These are phyloP conservation scores for Fusarium citri DNA, from an alignment of 2,329 filamentous ascomycete genomes.

Conservation along the genomic window DNA sequence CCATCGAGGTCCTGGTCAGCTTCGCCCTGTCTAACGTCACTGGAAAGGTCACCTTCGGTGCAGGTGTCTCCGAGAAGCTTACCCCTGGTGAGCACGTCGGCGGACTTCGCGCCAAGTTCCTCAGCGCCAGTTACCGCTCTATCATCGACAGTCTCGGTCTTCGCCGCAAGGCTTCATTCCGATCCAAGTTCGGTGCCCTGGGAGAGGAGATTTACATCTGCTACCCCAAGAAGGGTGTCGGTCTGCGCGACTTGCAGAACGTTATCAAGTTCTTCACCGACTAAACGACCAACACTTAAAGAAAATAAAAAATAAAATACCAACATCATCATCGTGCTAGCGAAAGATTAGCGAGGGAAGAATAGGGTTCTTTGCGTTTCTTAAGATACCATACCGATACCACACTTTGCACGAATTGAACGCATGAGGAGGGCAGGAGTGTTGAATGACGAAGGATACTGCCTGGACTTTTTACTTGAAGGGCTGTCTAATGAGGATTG, in stretches of 20 bases:
- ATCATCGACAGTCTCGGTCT: conserved; percentile 85
- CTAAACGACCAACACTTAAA: conserved; percentile 50
- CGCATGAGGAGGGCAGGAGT: neutral
- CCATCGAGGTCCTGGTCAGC: conserved; percentile 85
- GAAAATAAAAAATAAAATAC: neutral
- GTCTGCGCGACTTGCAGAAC: conserved; percentile 83
- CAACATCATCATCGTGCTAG: conserved; percentile 5
- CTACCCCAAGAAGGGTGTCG: conserved; percentile 87
- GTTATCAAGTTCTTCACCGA: conserved; percentile 92
- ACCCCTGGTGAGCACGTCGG: conserved; percentile 84
- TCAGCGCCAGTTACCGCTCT: conserved; percentile 85
- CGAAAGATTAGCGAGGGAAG: conserved; percentile 7
- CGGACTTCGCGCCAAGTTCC: conserved; percentile 81
- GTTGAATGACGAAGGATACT: conserved; percentile 17
- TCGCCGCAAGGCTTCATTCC: conserved; percentile 87
- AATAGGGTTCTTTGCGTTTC: conserved; percentile 10
- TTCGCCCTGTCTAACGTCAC: conserved; percentile 69
- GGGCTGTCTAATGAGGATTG: neutral
- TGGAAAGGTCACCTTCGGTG: conserved; percentile 83
- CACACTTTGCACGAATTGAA: conserved; percentile 23
- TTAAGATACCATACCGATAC: conserved; percentile 36
- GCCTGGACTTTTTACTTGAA: conserved; percentile 11
- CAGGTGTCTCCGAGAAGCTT: conserved; percentile 79
- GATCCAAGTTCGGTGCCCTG: conserved; percentile 87
- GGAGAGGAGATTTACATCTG: conserved; percentile 91